phyloP scores from a whole-genome alignment of 202 grass and related monocot species.

The Setaria viridis region DNA sequence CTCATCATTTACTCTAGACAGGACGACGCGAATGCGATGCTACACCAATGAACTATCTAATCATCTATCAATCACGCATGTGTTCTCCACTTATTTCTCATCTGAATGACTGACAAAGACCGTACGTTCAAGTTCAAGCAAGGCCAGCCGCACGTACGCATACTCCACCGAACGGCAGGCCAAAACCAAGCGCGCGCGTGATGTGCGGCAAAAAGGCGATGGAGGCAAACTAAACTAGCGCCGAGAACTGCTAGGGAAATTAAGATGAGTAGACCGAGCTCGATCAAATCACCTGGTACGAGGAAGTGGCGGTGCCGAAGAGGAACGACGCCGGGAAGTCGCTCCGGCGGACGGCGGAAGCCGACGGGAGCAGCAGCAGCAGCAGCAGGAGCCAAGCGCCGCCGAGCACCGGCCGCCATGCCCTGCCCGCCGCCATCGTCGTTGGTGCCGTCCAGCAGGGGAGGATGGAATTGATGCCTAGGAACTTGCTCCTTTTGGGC shows the following conservation, averaged over 20 bases:
- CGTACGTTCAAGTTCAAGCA: background rate
- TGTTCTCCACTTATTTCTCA: too few relatives aligned
- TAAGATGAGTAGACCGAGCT: background rate
- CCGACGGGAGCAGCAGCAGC: background rate
- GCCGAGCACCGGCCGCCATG: conserved; percentile 1
- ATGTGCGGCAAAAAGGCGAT: too few relatives aligned
- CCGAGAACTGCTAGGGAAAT: background rate
- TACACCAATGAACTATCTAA: too few relatives aligned
- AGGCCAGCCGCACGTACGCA: background rate
- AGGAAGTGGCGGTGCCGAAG: conserved; percentile 78
- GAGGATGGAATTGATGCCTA: too few relatives aligned
- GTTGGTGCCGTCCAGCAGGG: too few relatives aligned
- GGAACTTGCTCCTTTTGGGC: too few relatives aligned
- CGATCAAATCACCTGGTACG: conserved; percentile 1
- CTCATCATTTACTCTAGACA: too few relatives aligned
- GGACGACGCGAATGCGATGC: too few relatives aligned
- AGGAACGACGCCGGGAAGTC: conserved; percentile 72
- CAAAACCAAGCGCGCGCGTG: too few relatives aligned
- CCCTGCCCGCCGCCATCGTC: background rate
- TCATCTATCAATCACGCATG: too few relatives aligned
- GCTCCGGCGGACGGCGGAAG: conserved; percentile 41
- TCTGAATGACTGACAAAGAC: too few relatives aligned
- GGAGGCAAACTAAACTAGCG: background rate
- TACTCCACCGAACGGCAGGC: too few relatives aligned
- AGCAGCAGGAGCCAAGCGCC: background rate